phyloP scores from a whole-genome alignment of 768 basidiomycete genomes.

The Pisolithus marmoratus region DNA sequence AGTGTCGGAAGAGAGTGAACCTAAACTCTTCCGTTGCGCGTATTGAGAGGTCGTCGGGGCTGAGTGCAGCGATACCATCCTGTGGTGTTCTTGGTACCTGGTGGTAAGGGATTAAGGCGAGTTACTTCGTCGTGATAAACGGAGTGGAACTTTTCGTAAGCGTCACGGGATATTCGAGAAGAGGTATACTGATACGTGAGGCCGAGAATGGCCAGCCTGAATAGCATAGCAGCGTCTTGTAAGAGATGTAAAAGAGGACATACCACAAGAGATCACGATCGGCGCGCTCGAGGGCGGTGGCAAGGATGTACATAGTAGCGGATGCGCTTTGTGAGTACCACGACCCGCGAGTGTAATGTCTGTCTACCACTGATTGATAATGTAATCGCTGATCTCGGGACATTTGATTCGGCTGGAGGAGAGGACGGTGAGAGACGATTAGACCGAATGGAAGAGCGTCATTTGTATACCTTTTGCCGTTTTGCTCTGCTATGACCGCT shows the following conservation, averaged over 20 bases:
- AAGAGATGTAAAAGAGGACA: conserved; percentile 8
- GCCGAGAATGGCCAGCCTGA: conserved; percentile 88
- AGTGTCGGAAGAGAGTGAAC: conserved; percentile 94
- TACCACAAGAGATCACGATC: conserved; percentile 95
- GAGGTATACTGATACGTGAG: conserved; percentile 90
- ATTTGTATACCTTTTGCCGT: conserved; percentile 50
- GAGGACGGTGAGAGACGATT: conserved; percentile 1
- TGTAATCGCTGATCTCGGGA: conserved; percentile 63
- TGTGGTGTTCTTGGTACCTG: conserved; percentile 31
- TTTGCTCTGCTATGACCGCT: conserved; percentile 43
- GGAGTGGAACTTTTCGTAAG: conserved; percentile 76
- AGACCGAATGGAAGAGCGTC: conserved; percentile 20
- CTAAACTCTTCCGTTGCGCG: conserved; percentile 84
- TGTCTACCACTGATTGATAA: conserved; percentile 62
- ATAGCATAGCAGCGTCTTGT: conserved; percentile 4
- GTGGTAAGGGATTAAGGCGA: conserved; percentile 70
- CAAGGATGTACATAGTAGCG: conserved; percentile 83
- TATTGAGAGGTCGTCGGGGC: conserved; percentile 81
- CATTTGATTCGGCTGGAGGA: conserved; percentile 49
- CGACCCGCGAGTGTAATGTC: conserved; percentile 81
- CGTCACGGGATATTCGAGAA: conserved; percentile 79
- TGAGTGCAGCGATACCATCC: conserved; percentile 45
- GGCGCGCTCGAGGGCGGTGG: conserved; percentile 83
- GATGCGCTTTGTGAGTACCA: conserved; percentile 88
- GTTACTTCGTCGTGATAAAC: conserved; percentile 90